A percentile compares a stretch with the other conserved stretches of the same genome.
phyloP scores from a whole-genome alignment of 2,329 filamentous ascomycete genomes.

The Phyllosticta citrichinensis region DNA sequence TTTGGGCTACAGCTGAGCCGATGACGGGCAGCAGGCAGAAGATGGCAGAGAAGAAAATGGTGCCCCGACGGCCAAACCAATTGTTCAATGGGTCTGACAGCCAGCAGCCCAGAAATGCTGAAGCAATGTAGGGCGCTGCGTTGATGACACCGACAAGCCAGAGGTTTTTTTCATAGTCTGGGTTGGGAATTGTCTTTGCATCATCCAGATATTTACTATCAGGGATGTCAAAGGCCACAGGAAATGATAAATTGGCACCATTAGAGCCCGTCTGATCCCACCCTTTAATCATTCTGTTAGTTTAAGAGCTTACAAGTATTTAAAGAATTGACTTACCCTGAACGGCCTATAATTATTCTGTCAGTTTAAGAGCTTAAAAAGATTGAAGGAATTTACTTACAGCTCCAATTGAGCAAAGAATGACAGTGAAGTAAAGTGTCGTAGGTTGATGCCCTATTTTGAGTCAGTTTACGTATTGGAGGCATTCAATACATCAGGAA shows the following conservation, averaged over 20 bases:
- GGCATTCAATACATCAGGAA: too few relatives aligned
- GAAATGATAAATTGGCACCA: conserved; percentile 52
- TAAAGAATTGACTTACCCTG: too few relatives aligned
- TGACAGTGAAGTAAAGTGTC: conserved; percentile 56
- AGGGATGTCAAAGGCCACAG: conserved; percentile 43
- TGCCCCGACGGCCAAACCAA: conserved; percentile 20
- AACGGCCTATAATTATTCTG: too few relatives aligned
- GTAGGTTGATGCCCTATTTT: conserved; percentile 33
- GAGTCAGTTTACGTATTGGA: too few relatives aligned
- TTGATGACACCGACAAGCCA: conserved; percentile 22
- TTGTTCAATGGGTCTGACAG: conserved; percentile 21
- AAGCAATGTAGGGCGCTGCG: conserved; percentile 13
- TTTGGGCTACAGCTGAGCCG: conserved; percentile 25
- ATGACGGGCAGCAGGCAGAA: conserved; percentile 26
- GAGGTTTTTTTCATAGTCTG: conserved; percentile 18
- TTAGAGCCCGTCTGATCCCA: conserved; percentile 52
- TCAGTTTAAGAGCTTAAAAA: too few relatives aligned
- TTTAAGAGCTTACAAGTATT: too few relatives aligned
- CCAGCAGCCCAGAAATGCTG: conserved; percentile 16
- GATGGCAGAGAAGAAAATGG: conserved; percentile 20
- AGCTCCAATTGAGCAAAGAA: conserved; percentile 60
- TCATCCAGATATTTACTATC: conserved; percentile 16
- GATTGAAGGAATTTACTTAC: conserved; percentile 16
- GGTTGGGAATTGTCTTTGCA: conserved; percentile 10
- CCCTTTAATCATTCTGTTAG: too few relatives aligned